Evolutionary conservation across 805 yeast genomes (phyloP), one percentile per base, ranked within the genome.

Genomic region (Saturnispora silvae): DNA sequence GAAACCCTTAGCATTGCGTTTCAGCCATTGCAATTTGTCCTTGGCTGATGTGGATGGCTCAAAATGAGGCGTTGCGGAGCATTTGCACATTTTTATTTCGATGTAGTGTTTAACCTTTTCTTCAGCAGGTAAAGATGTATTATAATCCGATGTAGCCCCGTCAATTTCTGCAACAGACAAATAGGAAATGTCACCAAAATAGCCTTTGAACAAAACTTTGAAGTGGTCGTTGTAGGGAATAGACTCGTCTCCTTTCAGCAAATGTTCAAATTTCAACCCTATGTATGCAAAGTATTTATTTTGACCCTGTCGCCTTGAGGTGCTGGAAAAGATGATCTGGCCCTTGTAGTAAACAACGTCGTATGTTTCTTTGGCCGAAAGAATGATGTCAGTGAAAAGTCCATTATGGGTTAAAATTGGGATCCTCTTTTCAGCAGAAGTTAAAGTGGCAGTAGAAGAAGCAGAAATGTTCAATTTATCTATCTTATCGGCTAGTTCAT

Each of bases 91-190:
- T 27, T 46, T 43, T 5, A 43, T 37, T 30, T 46, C 50, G 22
- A 36, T 28, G 25, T 41, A 45, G 18, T 36, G 28, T 4, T 38
- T 35, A 13, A 35, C 20, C 24, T 33, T 24, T 15, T 42, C 39
- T 11, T 31, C 34, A 14, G 11, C n/a, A 10, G 28, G 5, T 19
- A 19, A 20, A 8, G 23, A 11, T n/a, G 19, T 16, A 4, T 20
- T 20, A 10, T 20, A 31, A 6, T 16, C 31, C 27, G 40, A 40
- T 3, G 31, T 37, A 11, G 27, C 20, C 15, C 40, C 40, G 26
- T 37, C 40, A 17, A 46, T 40, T 35, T 46, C 50, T 18, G 35
- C 43, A 9, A 43, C 44, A 3, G 49, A 41, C 18, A 34, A 30
- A 24, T 28, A 43, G 2, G 25, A 19, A 38, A 39, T 37, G 10